Conservation (phyloP, 2,329 filamentous ascomycete genomes). For the Erysiphe neolycopersici region DNA sequence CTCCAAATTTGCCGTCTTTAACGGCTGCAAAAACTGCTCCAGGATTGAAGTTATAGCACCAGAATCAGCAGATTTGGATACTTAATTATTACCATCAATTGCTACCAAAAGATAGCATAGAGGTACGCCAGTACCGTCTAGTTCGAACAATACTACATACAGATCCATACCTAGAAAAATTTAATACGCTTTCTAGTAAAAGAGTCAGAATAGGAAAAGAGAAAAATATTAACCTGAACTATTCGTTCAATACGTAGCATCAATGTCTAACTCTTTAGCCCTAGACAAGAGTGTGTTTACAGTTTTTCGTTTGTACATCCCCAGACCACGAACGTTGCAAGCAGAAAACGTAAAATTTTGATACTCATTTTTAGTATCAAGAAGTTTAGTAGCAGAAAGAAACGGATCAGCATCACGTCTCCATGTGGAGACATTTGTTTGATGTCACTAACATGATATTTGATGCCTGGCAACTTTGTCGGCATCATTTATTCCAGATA, state of each 20-base stretch:
- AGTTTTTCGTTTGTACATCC: not conserved
- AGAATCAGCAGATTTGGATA: too few relatives aligned
- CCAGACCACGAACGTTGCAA: not conserved
- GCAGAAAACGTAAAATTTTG: not conserved
- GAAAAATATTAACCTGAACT: not conserved
- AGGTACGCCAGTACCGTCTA: not conserved
- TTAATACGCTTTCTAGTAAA: not conserved
- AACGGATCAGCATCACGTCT: not conserved
- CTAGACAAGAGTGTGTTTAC: not conserved
- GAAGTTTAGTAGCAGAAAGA: not conserved
- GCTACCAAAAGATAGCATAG: not conserved
- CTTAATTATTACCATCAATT: too few relatives aligned
- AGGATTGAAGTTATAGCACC: too few relatives aligned
- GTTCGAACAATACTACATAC: not conserved
- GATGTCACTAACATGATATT: not conserved
- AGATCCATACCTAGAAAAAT: not conserved
- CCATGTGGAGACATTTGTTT: not conserved
- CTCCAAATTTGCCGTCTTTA: too few relatives aligned
- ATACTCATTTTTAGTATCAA: not conserved
- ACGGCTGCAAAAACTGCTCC: too few relatives aligned
- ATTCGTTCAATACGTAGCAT: not conserved
- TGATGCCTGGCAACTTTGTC: not conserved
- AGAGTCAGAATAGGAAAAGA: too few relatives aligned
- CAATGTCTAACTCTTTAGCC: not conserved
- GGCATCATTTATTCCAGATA: not conserved